Evolutionary conservation across 208 protist genomes (phyloP), one percentile per base, ranked within the genome.

Genomic region (Entamoeba histolytica): DNA sequence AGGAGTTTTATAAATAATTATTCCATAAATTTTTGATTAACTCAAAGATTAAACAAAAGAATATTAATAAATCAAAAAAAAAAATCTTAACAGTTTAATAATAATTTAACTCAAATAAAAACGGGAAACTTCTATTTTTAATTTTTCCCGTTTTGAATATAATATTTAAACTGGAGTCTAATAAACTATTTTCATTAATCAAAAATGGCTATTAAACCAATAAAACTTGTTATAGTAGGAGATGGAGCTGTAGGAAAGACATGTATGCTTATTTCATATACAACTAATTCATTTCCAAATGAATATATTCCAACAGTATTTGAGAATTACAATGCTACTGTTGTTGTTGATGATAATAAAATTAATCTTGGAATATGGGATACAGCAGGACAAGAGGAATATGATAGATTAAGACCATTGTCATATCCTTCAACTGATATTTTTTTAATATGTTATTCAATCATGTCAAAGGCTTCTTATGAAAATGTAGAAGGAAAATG

Each of bases 361-460:
- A 28, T 93, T n/a, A 92, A 47, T 15, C 35, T 95, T 5, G 92
- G 55, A 31, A 5, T 95, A 12, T 95, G 94, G 94, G 94, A 95
- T 93, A 95, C 94, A 50, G 94, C 93, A 93, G 96, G 96, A 57
- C 95, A 95, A n/a, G 96, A 96, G 19, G 96, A 96, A 50, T 97
- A 97, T 92, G 95, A 96, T 73, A 61, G 93, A 57, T 92, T 94
- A 39, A 23, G 92, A 17, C 93, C 92, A 39, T 55, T 94, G 3
- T 91, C 49, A 44, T 94, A 93, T 97, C 47, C 93, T 96, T 73
- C 87, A 39, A 95, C 96, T 28, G 92, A 97, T 93, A 94, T 96
- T 23, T 96, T 96, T 87, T 91, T 98, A 4, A 92, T 97, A 49
- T 97, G 97, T 95, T 98, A 97, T 94, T 97, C 96, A 14, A 92